Evolutionary conservation across 2,329 filamentous ascomycete species (phyloP).

Genomic region (Colletotrichum sp.): DNA sequence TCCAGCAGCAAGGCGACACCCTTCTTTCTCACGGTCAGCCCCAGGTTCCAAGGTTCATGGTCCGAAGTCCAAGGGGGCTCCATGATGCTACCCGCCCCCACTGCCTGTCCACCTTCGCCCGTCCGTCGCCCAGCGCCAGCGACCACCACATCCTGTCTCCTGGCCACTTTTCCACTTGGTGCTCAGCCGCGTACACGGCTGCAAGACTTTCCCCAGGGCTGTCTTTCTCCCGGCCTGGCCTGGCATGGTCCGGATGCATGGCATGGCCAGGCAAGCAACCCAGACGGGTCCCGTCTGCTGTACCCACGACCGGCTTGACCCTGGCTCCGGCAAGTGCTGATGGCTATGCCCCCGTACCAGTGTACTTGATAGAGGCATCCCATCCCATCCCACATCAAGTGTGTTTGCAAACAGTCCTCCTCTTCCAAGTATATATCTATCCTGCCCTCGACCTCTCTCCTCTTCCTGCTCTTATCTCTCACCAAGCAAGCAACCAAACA

Average conservation of each 20-base stretch:
- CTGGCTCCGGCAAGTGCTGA: slow-evolving; percentile 5
- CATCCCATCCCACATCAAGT: not conserved
- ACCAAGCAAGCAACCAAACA: not conserved
- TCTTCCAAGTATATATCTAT: slow-evolving; percentile 1
- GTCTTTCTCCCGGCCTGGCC: not conserved
- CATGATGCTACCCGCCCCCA: not conserved
- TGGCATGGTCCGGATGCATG: not conserved
- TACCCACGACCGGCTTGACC: not conserved
- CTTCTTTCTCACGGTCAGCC: slow-evolving; percentile 1
- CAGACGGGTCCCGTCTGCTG: not conserved
- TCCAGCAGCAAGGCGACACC: not conserved
- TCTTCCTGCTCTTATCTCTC: not conserved
- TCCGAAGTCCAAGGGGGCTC: not conserved
- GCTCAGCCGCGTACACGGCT: not conserved
- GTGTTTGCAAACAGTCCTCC: not conserved
- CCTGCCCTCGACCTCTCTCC: not conserved
- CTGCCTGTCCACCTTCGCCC: not conserved
- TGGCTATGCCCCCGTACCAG: not conserved
- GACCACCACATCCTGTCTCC: not conserved
- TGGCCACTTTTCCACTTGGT: not conserved
- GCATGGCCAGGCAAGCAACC: slow-evolving; percentile 1
- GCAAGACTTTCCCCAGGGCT: slow-evolving; percentile 5
- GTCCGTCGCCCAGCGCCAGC: not conserved
- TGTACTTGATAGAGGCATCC: slow-evolving; percentile 12
- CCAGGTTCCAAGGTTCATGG: not conserved